phyloP scores from a whole-genome alignment of 169 alveolate genomes.

The Eimeria necatrix region DNA sequence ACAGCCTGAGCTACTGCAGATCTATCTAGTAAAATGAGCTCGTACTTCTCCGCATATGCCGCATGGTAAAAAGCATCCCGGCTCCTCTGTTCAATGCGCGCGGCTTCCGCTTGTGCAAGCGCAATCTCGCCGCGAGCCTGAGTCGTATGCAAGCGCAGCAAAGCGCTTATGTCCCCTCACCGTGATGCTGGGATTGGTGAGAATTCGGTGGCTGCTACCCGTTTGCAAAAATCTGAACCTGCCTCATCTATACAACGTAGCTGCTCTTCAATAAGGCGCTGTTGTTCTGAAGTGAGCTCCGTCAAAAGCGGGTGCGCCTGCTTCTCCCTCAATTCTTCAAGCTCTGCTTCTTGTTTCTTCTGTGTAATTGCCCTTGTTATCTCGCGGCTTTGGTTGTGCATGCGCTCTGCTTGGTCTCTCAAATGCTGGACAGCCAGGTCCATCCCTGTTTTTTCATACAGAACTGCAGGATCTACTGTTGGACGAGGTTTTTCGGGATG shows the following conservation, averaged over 20 bases:
- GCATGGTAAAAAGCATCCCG: constrained; percentile 72
- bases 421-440: constrained; percentile 77
- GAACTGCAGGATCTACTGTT: constrained; percentile 75
- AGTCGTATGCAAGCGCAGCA: background rate
- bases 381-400: constrained; percentile 79
- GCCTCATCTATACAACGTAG: constrained; percentile 79
- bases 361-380: constrained; percentile 53
- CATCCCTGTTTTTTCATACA: constrained; percentile 74
- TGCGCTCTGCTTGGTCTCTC: constrained; percentile 61
- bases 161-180: background rate
- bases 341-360: constrained; percentile 59
- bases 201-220: background rate
- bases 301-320: constrained; percentile 74
- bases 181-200: background rate
- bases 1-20: background rate
- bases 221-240: background rate
- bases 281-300: constrained; percentile 73
- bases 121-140: constrained; percentile 74
- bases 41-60: constrained; percentile 68
- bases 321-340: constrained; percentile 59
- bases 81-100: constrained; percentile 73
- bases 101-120: constrained; percentile 61
- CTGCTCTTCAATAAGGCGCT: constrained; percentile 78
- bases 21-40: background rate
- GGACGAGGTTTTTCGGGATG: constrained; percentile 64